Evolutionary conservation across 257 asterid genomes (phyloP).

Genomic region (Penstemon eatonii): DNA sequence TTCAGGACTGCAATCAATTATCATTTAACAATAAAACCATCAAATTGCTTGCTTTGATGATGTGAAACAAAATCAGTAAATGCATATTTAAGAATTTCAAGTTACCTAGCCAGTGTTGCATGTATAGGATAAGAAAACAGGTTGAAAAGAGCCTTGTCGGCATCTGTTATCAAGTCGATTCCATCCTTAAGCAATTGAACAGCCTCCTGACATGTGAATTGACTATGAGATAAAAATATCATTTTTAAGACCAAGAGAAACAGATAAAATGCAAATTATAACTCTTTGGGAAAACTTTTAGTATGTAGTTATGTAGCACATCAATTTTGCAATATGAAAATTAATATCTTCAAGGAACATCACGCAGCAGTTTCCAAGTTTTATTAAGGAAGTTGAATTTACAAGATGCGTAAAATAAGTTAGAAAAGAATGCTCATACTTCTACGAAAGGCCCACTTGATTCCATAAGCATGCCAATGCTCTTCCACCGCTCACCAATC

Average conservation of each 20-base stretch:
- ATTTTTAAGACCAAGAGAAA: slow-evolving; percentile 5
- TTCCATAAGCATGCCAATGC: slow-evolving; percentile 53
- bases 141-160: slow-evolving; percentile 63
- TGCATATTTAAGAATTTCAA: slow-evolving; percentile 22
- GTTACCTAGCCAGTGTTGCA: slow-evolving; percentile 68
- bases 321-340: slow-evolving; percentile 10
- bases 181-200: slow-evolving; percentile 83
- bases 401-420: slow-evolving; percentile 11
- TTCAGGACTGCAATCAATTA: slow-evolving; percentile 62
- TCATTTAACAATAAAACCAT: neutral
- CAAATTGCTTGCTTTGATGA: too few relatives aligned
- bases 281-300: slow-evolving; percentile 17
- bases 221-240: slow-evolving; percentile 9
- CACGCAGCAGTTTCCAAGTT: slow-evolving; percentile 11
- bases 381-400: slow-evolving; percentile 10
- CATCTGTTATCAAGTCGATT: slow-evolving; percentile 78
- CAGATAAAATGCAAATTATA: slow-evolving; percentile 10
- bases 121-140: slow-evolving; percentile 77
- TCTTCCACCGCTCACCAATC: slow-evolving; percentile 80
- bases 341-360: slow-evolving; percentile 15
- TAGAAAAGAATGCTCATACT: slow-evolving; percentile 41
- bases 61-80: too few relatives aligned
- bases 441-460: slow-evolving; percentile 72
- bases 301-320: neutral
- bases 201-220: slow-evolving; percentile 67